Evolutionary conservation across 2,329 filamentous ascomycete genomes (phyloP).

Genomic region (Verruconis gallopava): DNA sequence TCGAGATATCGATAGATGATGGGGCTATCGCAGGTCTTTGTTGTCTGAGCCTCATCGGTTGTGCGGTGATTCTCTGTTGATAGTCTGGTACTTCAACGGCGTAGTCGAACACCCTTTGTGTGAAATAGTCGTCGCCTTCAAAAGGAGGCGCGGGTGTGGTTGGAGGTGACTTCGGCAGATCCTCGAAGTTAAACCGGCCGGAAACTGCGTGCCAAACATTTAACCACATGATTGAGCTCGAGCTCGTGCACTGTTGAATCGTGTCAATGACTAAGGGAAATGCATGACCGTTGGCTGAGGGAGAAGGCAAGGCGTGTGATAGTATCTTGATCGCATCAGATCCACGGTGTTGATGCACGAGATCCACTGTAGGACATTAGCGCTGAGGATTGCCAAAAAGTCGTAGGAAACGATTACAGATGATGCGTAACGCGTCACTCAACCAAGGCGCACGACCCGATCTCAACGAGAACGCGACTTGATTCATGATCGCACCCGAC

Average conservation of each 20-base stretch:
- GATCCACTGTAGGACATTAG: conserved; percentile 21
- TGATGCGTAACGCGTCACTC: conserved; percentile 10
- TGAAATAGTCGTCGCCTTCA: conserved; percentile 48
- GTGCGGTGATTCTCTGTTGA: conserved; percentile 34
- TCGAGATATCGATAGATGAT: conserved; percentile 44
- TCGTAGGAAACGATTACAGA: conserved; percentile 2
- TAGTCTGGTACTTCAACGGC: conserved; percentile 47
- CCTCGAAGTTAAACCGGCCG: conserved; percentile 46
- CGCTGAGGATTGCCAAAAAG: conserved; percentile 5
- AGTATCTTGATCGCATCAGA: conserved; percentile 38
- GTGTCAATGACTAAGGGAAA: conserved; percentile 42
- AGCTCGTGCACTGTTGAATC: conserved; percentile 39
- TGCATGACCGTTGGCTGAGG: conserved; percentile 35
- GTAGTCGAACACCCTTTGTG: conserved; percentile 46
- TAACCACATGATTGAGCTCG: conserved; percentile 44
- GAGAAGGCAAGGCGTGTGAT: conserved; percentile 47
- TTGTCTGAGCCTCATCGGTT: conserved; percentile 11
- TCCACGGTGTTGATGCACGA: conserved; percentile 21
- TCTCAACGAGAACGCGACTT: neutral
- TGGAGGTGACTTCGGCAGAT: conserved; percentile 50
- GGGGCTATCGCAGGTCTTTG: conserved; percentile 47
- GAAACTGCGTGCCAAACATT: conserved; percentile 52
- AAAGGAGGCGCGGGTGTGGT: conserved; percentile 41
- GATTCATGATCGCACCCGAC: neutral
- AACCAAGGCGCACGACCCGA: conserved; percentile 11